phyloP scores from a whole-genome alignment of 192 early-diverging fungal species.

The Linnemannia hyalina region DNA sequence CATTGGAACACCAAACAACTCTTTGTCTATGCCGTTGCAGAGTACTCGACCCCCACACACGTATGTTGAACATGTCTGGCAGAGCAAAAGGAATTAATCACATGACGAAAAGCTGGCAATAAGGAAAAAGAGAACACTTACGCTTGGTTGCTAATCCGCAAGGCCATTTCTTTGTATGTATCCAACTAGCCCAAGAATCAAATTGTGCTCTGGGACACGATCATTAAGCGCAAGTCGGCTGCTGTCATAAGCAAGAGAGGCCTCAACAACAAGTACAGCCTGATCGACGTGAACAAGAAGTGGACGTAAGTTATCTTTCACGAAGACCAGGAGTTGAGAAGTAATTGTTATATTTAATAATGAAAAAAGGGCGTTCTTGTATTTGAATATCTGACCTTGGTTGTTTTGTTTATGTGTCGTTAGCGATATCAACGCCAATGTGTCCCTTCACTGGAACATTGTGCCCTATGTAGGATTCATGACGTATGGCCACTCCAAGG shows the following conservation, averaged over 20 bases:
- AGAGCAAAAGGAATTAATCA: not conserved
- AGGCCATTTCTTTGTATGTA: not conserved
- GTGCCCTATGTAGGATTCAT: slow-evolving; percentile 85
- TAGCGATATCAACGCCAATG: slow-evolving; percentile 75
- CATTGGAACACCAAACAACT: slow-evolving; percentile 95
- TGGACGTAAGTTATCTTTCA: slow-evolving; percentile 66
- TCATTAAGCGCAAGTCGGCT: slow-evolving; percentile 77
- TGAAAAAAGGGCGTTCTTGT: too few species aligned
- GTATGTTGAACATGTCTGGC: slow-evolving; percentile 54
- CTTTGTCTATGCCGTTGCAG: slow-evolving; percentile 82
- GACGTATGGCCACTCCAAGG: slow-evolving; percentile 54
- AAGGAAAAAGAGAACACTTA: not conserved
- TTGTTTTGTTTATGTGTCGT: not conserved
- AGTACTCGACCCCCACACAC: slow-evolving; percentile 78
- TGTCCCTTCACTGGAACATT: slow-evolving; percentile 86
- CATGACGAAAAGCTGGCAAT: not conserved
- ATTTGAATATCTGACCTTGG: too few species aligned
- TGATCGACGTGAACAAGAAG: slow-evolving; percentile 76
- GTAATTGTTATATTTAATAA: not conserved
- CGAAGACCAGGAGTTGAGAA: not conserved
- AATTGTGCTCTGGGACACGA: slow-evolving; percentile 87
- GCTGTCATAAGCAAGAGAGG: slow-evolving; percentile 70
- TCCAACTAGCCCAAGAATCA: slow-evolving; percentile 75
- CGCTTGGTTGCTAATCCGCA: not conserved
- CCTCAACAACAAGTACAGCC: slow-evolving; percentile 75